A percentile compares a stretch with the other conserved stretches of the same genome.
phyloP scores from a whole-genome alignment of 805 yeast genomes.

The Spathaspora passalidarum region DNA sequence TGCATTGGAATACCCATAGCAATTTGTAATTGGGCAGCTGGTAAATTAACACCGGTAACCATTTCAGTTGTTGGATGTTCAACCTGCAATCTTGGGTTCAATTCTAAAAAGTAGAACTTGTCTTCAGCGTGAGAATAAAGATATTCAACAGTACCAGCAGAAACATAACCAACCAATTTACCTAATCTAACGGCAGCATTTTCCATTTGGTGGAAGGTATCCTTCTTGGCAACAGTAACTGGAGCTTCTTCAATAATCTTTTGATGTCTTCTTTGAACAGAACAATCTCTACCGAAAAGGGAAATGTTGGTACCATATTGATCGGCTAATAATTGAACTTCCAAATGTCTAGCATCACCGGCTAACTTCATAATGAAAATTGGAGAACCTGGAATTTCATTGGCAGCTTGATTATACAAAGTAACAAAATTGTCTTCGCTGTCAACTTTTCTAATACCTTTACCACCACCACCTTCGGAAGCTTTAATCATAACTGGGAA shows the following conservation, averaged over 20 bases:
- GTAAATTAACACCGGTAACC: conserved; percentile 98
- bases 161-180: conserved; percentile 93
- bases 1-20: conserved; percentile 99
- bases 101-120: conserved; percentile 92
- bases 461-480: conserved; percentile 99
- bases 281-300: conserved; percentile 97
- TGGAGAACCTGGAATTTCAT: conserved; percentile 98
- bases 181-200: conserved; percentile 97
- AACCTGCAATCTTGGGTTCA: conserved; percentile 97
- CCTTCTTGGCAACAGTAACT: conserved; percentile 85
- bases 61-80: conserved; percentile 99
- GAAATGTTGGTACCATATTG: conserved; percentile 98
- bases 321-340: conserved; percentile 96
- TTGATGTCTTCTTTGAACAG: conserved; percentile 99
- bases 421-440: conserved; percentile 72
- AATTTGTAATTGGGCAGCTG: conserved; percentile 97
- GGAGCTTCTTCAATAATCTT: conserved; percentile 99
- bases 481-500: conserved; percentile 99
- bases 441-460: conserved; percentile 97
- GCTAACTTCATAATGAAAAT: conserved; percentile 97
- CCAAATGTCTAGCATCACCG: conserved; percentile 96
- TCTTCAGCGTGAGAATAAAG: conserved; percentile 91
- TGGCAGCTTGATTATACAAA: conserved; percentile 88
- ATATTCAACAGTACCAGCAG: conserved; percentile 99
- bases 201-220: conserved; percentile 90